Evolutionary conservation across 352 stramenopile genomes (phyloP).

Genomic region (Phytophthora quininea): DNA sequence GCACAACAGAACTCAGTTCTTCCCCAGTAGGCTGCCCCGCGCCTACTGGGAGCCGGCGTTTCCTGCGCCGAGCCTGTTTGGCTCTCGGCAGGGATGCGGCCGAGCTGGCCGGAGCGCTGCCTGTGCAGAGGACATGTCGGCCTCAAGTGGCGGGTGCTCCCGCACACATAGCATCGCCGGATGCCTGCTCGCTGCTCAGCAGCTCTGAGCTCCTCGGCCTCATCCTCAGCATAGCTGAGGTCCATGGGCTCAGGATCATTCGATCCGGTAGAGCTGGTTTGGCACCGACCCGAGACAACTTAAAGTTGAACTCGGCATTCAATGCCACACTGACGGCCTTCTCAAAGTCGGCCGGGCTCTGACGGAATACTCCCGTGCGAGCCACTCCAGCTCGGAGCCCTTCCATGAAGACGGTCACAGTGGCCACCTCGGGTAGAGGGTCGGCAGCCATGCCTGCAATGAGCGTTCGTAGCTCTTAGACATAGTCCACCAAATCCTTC

Average conservation of each 20-base stretch:
- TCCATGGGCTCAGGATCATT: slow-evolving; percentile 6
- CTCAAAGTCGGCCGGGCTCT: not conserved
- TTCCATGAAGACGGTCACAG: slow-evolving; percentile 18
- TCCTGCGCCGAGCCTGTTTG: too few relatives aligned
- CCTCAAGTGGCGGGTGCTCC: not conserved
- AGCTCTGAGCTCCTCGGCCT: slow-evolving; percentile 9
- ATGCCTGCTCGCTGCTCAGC: not conserved
- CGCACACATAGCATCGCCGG: slow-evolving; percentile 3
- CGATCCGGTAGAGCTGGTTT: not conserved
- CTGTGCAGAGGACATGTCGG: not conserved
- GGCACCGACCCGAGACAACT: not conserved
- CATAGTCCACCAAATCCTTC: slow-evolving; percentile 8
- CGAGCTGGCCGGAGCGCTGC: not conserved
- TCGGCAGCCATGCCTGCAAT: slow-evolving; percentile 7
- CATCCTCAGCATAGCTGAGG: slow-evolving; percentile 12
- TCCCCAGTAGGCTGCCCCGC: too few relatives aligned
- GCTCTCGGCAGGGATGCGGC: not conserved
- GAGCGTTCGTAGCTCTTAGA: slow-evolving; percentile 14
- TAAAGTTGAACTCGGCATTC: not conserved
- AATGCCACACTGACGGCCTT: slow-evolving; percentile 1
- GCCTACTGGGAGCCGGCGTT: too few relatives aligned
- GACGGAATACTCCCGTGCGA: not conserved
- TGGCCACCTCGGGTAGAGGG: slow-evolving; percentile 4
- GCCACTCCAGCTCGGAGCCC: not conserved
- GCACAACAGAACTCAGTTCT: too few relatives aligned